Evolutionary conservation across 345 rosid species (phyloP), one percentile per base, ranked within the genome.

Genomic region (Melaleuca alternifolia): DNA sequence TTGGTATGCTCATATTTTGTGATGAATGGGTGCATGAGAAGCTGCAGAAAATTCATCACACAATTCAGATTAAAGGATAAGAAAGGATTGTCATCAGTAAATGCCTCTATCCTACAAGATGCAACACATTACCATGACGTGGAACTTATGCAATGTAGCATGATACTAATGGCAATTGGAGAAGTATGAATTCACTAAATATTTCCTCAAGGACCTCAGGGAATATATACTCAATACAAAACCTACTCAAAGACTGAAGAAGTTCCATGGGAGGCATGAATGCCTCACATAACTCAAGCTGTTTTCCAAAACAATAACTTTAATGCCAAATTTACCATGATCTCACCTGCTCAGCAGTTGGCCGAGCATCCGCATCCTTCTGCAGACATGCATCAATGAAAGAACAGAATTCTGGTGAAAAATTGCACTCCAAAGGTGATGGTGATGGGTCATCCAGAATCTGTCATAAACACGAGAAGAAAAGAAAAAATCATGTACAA

Each of bases 361-460:
- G 97, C 87, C 99, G 93, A 46, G 95, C 89, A 85, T 95, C 96
- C 75, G 93, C 91, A 91, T 96, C 95, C 91, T 96, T 97, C 90
- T 89, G 95, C 84, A 97, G 94, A 88, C 99, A 97, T 87, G 92
- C 94, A 92, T 93, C 96, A 79, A 97, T 90, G 87, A 97, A 97
- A 44, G 98, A 93, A 90, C 98, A 97, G 92, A 97, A 96, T 86
- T 97, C 99, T 12, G 93, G 89, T 23, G 99, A 97, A 86, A 95
- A 95, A 1, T 90, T 93, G 61, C 90, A 87, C 83, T 91, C 91
- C 48, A 95, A 87, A 54, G 98, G 99, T 57, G 94, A 92, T 37
- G 99, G 99, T 85, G 99, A 97, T 62, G 98, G 95, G 88, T 97
- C 99, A 1, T 97, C 99, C 97, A 96, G 89, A 85, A 97, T 97